These are phyloP conservation scores for Brachypodium distachyon DNA, from an alignment of 202 grass and related monocot genomes.

Conservation along the genomic window DNA sequence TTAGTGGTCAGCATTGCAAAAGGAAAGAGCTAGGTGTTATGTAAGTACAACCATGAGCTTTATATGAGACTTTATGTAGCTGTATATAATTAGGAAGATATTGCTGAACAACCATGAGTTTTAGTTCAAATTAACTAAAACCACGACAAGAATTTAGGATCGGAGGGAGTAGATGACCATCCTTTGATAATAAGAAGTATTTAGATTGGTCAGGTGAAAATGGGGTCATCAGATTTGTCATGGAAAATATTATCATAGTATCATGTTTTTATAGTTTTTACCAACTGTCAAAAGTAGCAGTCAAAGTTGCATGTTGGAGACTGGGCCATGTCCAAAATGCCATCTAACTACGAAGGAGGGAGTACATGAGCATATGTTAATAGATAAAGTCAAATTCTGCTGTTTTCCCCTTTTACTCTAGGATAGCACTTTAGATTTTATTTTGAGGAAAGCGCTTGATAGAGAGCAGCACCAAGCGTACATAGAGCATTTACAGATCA, in stretches of 20 bases:
- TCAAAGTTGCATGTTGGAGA: too few relatives aligned
- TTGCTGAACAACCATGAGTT: background rate
- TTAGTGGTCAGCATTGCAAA: background rate
- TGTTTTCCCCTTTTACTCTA: background rate
- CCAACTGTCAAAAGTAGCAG: background rate
- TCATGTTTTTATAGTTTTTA: background rate
- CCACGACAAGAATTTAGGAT: too few relatives aligned
- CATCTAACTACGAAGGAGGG: too few relatives aligned
- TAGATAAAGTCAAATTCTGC: background rate
- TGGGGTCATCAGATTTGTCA: too few relatives aligned
- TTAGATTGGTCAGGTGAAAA: background rate
- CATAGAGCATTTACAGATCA: background rate
- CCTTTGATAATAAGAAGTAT: background rate
- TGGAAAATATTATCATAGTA: background rate
- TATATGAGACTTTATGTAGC: background rate
- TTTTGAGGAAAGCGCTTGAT: background rate
- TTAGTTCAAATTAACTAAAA: too few relatives aligned
- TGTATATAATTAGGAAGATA: background rate
- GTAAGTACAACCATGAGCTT: background rate
- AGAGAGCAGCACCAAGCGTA: background rate
- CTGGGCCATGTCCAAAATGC: too few relatives aligned
- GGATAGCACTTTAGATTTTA: background rate
- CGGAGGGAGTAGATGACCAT: background rate
- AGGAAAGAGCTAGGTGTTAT: background rate
- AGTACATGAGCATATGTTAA: background rate